Evolutionary conservation across 306 rosid genomes (phyloP), one percentile per base, ranked within the genome.

Genomic region (Quercus dentata): DNA sequence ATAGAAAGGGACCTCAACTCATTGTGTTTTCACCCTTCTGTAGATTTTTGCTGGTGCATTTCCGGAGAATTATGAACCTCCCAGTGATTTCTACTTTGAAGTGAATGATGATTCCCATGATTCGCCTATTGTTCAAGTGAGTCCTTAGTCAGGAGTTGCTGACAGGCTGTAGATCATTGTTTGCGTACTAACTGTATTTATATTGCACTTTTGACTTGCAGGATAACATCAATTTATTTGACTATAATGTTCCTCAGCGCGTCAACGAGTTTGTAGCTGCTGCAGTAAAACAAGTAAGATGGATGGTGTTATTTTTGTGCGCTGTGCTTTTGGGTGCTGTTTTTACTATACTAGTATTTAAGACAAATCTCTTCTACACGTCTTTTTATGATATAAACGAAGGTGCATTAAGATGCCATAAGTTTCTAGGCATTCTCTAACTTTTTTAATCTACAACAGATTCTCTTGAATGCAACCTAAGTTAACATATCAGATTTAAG

Each of bases 31-130:
- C 77, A 44, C 10, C 61, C 2, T 38, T 52, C 33, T 79, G 49
- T 77, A 88, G 91, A 85, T 88, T 56, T 88, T 88, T 77, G 79
- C 89, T 59, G 89, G 91, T 79, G 86, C 88, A 69, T 88, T 86
- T 71, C 91, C 91, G 14, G 73, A 81, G 81, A 81, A 86, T 58
- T 88, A 88, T 52, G 91, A 88, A 55, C 91, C 91, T 77, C 91
- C 87, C 38, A 46, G 51, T 38, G 86, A 84, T 74, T 88, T 88
- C 82, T 86, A 88, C 80, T 88, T 88, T 67, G 91, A 88, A 86
- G 91, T 88, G 62, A 88, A 88, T 70, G 89, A 76, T 79, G 52
- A 6, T 64, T 10, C 13, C 15, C 15, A 10, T 12, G 54, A 49
- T 49, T 88, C 89, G 25, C 86, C 88, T 68, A 78, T 85, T 21